Conservation (phyloP, 2,329 filamentous ascomycete species). For the Colletotrichum brevisporum region DNA sequence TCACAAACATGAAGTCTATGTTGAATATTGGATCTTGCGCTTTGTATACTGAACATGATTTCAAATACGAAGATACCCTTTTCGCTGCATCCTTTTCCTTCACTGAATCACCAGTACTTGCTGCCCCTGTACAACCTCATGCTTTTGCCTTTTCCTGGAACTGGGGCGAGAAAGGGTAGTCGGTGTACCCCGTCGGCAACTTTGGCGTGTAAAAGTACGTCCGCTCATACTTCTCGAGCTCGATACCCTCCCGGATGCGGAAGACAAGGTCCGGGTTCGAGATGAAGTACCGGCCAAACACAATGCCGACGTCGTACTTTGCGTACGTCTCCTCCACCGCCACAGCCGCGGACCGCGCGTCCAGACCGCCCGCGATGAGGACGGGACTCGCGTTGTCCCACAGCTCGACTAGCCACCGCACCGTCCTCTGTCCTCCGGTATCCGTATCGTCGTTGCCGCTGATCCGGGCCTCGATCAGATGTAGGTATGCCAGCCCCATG, state of each 20-base stretch:
- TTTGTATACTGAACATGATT: background rate
- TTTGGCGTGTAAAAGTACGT: constrained; percentile 47
- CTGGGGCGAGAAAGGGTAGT: constrained; percentile 45
- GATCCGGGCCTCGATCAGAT: constrained; percentile 71
- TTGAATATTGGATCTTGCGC: background rate
- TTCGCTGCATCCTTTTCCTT: background rate
- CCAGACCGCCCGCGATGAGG: constrained; percentile 50
- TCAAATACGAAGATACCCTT: constrained; percentile 8
- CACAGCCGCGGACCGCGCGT: constrained; percentile 44
- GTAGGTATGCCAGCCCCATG: constrained; percentile 69
- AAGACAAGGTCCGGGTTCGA: constrained; percentile 53
- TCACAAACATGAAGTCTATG: background rate
- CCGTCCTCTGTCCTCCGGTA: constrained; percentile 38
- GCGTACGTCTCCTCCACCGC: constrained; percentile 45
- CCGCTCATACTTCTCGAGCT: constrained; percentile 47
- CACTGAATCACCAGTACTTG: too few species aligned
- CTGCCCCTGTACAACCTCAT: background rate
- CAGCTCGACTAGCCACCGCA: constrained; percentile 48
- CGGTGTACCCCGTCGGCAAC: constrained; percentile 42
- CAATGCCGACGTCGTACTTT: constrained; percentile 46
- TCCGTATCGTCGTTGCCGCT: constrained; percentile 56
- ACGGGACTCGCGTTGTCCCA: constrained; percentile 51
- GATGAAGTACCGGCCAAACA: constrained; percentile 53
- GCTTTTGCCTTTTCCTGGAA: constrained; percentile 38
- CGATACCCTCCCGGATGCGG: constrained; percentile 46